A percentile compares a stretch with the other conserved stretches of the same genome.
These are phyloP conservation scores for Dactylis glomerata DNA, from an alignment of 176 grass and related monocot genomes.

Conservation along the genomic window DNA sequence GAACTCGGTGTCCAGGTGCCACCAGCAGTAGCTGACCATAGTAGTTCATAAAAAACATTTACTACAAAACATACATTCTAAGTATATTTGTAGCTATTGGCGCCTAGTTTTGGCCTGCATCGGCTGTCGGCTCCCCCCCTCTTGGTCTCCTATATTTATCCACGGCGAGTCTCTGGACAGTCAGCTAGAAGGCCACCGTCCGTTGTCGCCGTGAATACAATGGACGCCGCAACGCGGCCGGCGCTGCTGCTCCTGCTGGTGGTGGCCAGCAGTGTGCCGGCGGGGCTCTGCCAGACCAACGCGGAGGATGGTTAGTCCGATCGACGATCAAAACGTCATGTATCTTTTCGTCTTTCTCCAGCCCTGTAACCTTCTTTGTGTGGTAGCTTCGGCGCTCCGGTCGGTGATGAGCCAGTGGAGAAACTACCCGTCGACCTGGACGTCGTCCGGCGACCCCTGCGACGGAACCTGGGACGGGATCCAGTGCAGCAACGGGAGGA, in stretches of 20 bases:
- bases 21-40: background rate
- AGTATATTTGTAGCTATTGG: no score
- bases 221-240: conserved; percentile 23
- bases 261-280: background rate
- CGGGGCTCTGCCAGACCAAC: conserved; percentile 25
- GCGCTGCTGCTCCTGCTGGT: background rate
- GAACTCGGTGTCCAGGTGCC: conserved; percentile 8
- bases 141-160: background rate
- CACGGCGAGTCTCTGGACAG: no score
- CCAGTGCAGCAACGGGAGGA: conserved; percentile 33
- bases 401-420: conserved; percentile 21
- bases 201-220: background rate
- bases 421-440: conserved; percentile 41
- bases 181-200: background rate
- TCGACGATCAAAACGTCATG: background rate
- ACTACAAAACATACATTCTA: no score
- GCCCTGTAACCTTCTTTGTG: background rate
- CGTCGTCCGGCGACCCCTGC: conserved; percentile 40
- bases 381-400: conserved; percentile 21
- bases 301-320: conserved; percentile 34
- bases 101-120: no score
- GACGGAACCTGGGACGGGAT: conserved; percentile 37
- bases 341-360: background rate
- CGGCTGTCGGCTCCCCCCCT: background rate
- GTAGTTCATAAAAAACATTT: no score